Percentiles rank a stretch among this genome's conserved stretches.
These are phyloP conservation scores for Lasiodiplodia sp. DNA, from an alignment of 2,329 filamentous ascomycete genomes.

Conservation along the genomic window DNA sequence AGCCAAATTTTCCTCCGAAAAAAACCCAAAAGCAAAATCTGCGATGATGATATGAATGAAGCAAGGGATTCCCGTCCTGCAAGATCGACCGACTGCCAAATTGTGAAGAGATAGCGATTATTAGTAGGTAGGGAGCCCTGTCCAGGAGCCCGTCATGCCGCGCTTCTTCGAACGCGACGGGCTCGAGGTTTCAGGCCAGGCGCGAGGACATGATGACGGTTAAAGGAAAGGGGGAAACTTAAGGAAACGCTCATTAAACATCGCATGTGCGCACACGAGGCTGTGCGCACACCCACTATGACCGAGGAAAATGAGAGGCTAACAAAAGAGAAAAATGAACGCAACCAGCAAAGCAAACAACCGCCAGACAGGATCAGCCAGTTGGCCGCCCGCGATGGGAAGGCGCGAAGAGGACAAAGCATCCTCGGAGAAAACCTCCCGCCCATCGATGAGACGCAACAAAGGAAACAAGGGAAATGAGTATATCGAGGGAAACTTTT, in stretches of 20 bases:
- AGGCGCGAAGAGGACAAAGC: background rate
- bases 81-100: slow-evolving; percentile 20
- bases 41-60: slow-evolving; percentile 18
- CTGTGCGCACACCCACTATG: slow-evolving; percentile 19
- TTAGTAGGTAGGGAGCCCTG: slow-evolving; percentile 14
- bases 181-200: background rate
- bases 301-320: slow-evolving; percentile 13
- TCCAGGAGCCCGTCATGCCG: background rate
- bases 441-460: slow-evolving; percentile 16
- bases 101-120: slow-evolving; percentile 14
- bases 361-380: slow-evolving; percentile 13
- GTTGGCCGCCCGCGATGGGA: background rate
- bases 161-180: background rate
- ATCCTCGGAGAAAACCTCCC: background rate
- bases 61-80: slow-evolving; percentile 20
- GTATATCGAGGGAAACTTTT: slow-evolving; percentile 27
- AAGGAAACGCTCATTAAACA: slow-evolving; percentile 29
- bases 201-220: slow-evolving; percentile 10
- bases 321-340: slow-evolving; percentile 16
- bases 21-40: slow-evolving; percentile 15
- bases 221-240: slow-evolving; percentile 10
- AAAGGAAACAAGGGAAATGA: slow-evolving; percentile 24
- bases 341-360: slow-evolving; percentile 13
- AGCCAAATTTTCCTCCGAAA: slow-evolving; percentile 16
- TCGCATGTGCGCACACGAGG: slow-evolving; percentile 24